Percentiles rank a stretch among this genome's conserved stretches.
Evolutionary conservation across 352 stramenopile species (phyloP).

Genomic region (Globisporangium irregulare): DNA sequence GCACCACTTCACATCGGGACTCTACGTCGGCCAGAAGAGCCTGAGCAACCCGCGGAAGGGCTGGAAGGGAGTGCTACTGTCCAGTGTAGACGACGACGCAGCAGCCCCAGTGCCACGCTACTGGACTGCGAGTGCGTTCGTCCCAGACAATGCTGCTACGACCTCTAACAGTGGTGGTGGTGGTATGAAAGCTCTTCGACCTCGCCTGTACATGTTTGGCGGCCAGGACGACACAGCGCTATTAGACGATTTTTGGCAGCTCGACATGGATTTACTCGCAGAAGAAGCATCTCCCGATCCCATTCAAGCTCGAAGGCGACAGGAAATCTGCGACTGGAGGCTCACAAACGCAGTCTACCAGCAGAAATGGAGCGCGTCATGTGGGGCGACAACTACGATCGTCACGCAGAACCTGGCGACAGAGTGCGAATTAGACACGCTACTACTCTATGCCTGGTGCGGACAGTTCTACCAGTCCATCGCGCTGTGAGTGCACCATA

Average conservation of each 20-base stretch:
- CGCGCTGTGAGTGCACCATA: conserved; percentile 22
- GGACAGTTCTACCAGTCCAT: conserved; percentile 49
- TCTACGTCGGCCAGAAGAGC: conserved; percentile 36
- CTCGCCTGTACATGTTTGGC: conserved; percentile 54
- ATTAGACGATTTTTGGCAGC: conserved; percentile 57
- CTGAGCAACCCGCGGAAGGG: conserved; percentile 40
- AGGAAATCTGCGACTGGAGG: conserved; percentile 43
- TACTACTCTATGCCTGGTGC: conserved; percentile 60
- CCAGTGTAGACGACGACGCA: conserved; percentile 8
- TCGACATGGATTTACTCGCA: conserved; percentile 35
- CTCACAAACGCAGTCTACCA: conserved; percentile 36
- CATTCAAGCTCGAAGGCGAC: conserved; percentile 19
- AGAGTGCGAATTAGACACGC: conserved; percentile 38
- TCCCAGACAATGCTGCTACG: conserved; percentile 15
- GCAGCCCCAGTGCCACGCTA: conserved; percentile 29
- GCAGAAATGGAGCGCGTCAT: conserved; percentile 39
- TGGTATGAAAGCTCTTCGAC: not conserved
- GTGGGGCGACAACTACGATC: conserved; percentile 25
- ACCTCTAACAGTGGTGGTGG: not conserved
- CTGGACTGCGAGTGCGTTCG: conserved; percentile 40
- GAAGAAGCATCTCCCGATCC: conserved; percentile 25
- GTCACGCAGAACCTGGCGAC: conserved; percentile 19
- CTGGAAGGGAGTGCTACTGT: conserved; percentile 25
- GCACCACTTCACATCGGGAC: conserved; percentile 26
- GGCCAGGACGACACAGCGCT: conserved; percentile 65